Percentiles rank a stretch among this genome's conserved stretches.
phyloP scores from a whole-genome alignment of 148 eudicot genomes.

The Camellia lanceoleosa region DNA sequence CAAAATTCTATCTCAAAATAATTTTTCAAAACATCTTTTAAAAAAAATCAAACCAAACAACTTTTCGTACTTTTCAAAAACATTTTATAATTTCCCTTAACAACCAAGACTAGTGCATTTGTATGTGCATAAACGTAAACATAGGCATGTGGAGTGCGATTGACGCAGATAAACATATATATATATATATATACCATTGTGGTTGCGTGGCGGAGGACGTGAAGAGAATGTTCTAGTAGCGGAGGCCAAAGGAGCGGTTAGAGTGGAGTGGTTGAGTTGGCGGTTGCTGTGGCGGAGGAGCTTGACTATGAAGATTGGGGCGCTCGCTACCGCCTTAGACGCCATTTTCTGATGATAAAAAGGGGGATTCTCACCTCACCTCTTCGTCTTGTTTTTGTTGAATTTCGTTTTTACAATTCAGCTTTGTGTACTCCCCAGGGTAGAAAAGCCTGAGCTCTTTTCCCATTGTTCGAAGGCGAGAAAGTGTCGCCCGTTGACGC shows the following conservation, averaged over 20 bases:
- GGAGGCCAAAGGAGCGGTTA: not conserved
- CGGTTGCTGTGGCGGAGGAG: slow-evolving; percentile 12
- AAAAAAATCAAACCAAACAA: too few species aligned
- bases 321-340: slow-evolving; percentile 19
- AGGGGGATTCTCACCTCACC: not conserved
- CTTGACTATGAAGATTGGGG: slow-evolving; percentile 14
- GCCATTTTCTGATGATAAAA: slow-evolving; percentile 11
- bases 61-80: too few species aligned
- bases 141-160: not conserved
- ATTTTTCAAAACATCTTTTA: too few species aligned
- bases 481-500: not conserved
- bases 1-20: too few species aligned
- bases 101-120: too few species aligned
- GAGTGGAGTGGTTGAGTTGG: not conserved
- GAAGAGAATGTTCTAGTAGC: not conserved
- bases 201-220: not conserved
- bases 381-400: not conserved
- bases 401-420: not conserved
- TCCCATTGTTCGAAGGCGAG: not conserved
- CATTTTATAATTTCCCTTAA: too few species aligned
- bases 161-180: too few species aligned
- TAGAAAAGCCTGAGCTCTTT: not conserved
- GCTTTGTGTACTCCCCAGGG: too few species aligned
- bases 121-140: too few species aligned
- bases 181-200: not conserved